Base-by-base conservation (phyloP, 1,284 basidiomycete species). In the Apiotrichum siamense region DNA sequence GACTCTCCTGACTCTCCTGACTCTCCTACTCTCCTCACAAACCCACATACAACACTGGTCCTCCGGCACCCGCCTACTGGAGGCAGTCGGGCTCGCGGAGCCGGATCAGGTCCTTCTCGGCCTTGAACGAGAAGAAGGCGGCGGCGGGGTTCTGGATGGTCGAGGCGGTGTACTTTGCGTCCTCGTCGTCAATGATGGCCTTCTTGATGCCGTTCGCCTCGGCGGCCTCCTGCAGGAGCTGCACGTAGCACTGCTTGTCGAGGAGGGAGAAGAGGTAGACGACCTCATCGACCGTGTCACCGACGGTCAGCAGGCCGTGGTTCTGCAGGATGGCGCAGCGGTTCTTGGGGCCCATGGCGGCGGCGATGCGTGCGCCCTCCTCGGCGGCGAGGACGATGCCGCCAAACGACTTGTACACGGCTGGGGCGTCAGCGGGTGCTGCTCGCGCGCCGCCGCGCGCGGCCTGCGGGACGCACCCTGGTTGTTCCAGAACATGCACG, bases 311-410 rank as follows among this genome's bases (percentile, higher is more conserved):
- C 25, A 81, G 70, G 17, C 83, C 83, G 55, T 83, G 81, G 58
- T 84, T 84, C 70, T 83, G 76, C 4, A 76, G 49, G 47, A 76
- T 69, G 41, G 69, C 59, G 26, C 73, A 70, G 47, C 73, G 72
- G 49, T 61, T 61, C 44, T 69, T 67, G 37, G 65, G 54, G n/a
- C 82, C 82, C 6, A 84, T 69, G 3, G 80, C 76, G 20, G 74
- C 63, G n/a, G 81, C 81, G 52, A 86, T 85, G 38, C 78, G 77
- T 35, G 70, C 61, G 7, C 82, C 82, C 69, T 86, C 83, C 44
- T 81, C 79, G 18, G 77, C 73, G 12, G 79, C 80, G 4, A 83
- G 69, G 4, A 62, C 83, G 18, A 84, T 77, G 17, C 83, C 83
- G 48, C 79, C 80, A 61, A 81, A 84, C 52, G 79, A 76, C 27